phyloP scores from a whole-genome alignment of 164 flowering plant genomes.

The Aristolochia californica region DNA sequence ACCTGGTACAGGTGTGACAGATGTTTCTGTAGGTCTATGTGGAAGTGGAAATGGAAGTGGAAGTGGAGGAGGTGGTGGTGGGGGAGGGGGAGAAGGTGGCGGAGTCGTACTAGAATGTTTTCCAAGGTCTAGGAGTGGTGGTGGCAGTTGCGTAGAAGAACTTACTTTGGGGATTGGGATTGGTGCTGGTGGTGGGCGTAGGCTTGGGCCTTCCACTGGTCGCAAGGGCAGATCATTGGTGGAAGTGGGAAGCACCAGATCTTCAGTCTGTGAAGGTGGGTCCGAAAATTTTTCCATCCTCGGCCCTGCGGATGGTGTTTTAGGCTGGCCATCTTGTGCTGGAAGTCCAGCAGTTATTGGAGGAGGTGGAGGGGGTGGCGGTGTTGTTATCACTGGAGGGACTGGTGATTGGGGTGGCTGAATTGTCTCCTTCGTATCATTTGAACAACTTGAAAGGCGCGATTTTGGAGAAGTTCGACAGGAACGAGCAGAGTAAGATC shows the following conservation, averaged over 20 bases:
- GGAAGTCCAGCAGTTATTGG: slow-evolving; percentile 7
- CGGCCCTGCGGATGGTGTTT: slow-evolving; percentile 21
- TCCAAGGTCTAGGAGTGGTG: neutral
- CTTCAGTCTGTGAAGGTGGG: slow-evolving; percentile 56
- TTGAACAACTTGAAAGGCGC: slow-evolving; percentile 35
- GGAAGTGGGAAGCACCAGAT: slow-evolving; percentile 30
- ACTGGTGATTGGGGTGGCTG: slow-evolving; percentile 10
- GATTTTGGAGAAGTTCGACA: slow-evolving; percentile 71
- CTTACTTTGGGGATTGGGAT: slow-evolving; percentile 27
- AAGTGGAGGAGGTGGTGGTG: slow-evolving; percentile 45
- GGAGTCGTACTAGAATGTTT: slow-evolving; percentile 4
- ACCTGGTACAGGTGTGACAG: slow-evolving; percentile 12
- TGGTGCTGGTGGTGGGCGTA: slow-evolving; percentile 4
- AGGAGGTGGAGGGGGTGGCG: slow-evolving; percentile 19
- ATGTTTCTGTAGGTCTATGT: slow-evolving; percentile 12
- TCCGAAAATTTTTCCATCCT: slow-evolving; percentile 39
- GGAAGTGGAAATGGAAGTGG: slow-evolving; percentile 18
- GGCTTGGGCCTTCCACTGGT: slow-evolving; percentile 16
- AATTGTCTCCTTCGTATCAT: slow-evolving; percentile 32
- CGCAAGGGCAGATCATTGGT: slow-evolving; percentile 17
- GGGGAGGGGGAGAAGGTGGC: slow-evolving; percentile 37
- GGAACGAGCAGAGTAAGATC: slow-evolving; percentile 34
- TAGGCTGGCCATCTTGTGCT: slow-evolving; percentile 11
- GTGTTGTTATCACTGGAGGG: slow-evolving; percentile 11
- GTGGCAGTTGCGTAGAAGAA: neutral